Percentiles rank a stretch among this genome's conserved stretches.
Evolutionary conservation across 371 early-diverging fungal genomes (phyloP).

Genomic region (Dichotomocladium elegans): DNA sequence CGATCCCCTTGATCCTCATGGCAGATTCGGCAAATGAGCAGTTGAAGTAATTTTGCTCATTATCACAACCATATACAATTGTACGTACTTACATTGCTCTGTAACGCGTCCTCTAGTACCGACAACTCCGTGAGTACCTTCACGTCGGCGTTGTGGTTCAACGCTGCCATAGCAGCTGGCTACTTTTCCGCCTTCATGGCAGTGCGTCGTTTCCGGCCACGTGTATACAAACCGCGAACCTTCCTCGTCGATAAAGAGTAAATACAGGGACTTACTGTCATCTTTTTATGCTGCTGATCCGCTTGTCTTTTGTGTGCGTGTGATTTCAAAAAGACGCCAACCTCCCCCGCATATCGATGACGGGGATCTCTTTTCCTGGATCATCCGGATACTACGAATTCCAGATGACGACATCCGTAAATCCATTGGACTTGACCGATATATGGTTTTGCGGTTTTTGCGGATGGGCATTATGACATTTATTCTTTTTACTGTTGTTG

Average conservation of each 20-base stretch:
- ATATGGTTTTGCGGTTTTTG: conserved; percentile 73
- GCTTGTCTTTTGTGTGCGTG: background rate
- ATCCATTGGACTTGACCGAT: conserved; percentile 71
- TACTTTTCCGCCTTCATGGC: conserved; percentile 58
- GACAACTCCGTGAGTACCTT: conserved; percentile 56
- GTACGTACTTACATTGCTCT: too few relatives aligned
- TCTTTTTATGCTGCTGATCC: background rate
- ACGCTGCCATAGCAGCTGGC: conserved; percentile 50
- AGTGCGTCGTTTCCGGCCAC: conserved; percentile 49
- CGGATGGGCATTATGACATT: conserved; percentile 59
- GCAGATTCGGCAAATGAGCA: too few relatives aligned
- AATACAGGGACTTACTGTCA: background rate
- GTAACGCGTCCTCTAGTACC: conserved; percentile 20
- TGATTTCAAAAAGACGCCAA: too few relatives aligned
- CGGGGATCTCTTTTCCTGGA: conserved; percentile 54
- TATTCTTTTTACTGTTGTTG: conserved; percentile 50
- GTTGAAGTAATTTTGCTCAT: too few relatives aligned
- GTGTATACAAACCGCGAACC: conserved; percentile 69
- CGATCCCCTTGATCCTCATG: too few relatives aligned
- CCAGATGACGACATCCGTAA: conserved; percentile 56
- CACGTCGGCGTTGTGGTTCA: conserved; percentile 64
- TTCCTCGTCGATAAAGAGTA: conserved; percentile 64
- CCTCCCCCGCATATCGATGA: conserved; percentile 55
- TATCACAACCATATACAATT: too few relatives aligned
- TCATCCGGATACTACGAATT: conserved; percentile 49